These are phyloP conservation scores for Ophiostoma ips DNA, from an alignment of 2,329 filamentous ascomycete species.

Conservation along the genomic window DNA sequence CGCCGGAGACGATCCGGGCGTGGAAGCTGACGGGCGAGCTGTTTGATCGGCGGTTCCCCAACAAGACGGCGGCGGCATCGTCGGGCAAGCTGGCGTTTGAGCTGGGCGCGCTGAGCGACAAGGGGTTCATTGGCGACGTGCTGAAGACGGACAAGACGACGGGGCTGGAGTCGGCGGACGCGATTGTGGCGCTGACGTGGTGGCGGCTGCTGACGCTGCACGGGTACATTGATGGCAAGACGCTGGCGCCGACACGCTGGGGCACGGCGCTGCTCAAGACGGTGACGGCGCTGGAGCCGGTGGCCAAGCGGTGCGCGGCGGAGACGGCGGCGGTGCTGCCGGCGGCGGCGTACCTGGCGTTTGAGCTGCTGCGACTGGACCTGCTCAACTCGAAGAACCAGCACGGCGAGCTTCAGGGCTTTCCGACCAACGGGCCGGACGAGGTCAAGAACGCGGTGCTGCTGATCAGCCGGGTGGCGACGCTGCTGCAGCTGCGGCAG, in stretches of 20 bases:
- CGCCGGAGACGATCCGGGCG: conserved; percentile 32
- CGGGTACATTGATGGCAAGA: conserved; percentile 59
- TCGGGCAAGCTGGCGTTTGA: conserved; percentile 40
- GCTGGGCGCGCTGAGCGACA: conserved; percentile 53
- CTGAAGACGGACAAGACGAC: conserved; percentile 51
- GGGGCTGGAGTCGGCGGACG: conserved; percentile 42
- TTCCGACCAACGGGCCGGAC: conserved; percentile 43
- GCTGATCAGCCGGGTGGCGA: conserved; percentile 75
- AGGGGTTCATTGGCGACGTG: conserved; percentile 40
- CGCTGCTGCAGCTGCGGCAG: conserved; percentile 69
- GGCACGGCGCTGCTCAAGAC: conserved; percentile 64
- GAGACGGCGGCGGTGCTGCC: conserved; percentile 41
- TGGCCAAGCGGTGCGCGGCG: conserved; percentile 30
- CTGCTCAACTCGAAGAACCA: conserved; percentile 58
- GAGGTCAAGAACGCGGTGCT: conserved; percentile 67
- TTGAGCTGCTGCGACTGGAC: conserved; percentile 71
- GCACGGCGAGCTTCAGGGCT: conserved; percentile 39
- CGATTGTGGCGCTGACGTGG: conserved; percentile 57
- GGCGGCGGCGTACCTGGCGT: conserved; percentile 67
- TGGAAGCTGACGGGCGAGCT: conserved; percentile 61
- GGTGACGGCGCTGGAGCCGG: conserved; percentile 46
- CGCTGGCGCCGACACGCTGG: conserved; percentile 72
- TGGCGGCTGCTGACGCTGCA: conserved; percentile 86
- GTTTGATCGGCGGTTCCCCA: conserved; percentile 34
- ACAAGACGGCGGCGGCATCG: too few relatives aligned